Conservation (phyloP, 2,329 filamentous ascomycete genomes). For the Pseudogymnoascus sp. region DNA sequence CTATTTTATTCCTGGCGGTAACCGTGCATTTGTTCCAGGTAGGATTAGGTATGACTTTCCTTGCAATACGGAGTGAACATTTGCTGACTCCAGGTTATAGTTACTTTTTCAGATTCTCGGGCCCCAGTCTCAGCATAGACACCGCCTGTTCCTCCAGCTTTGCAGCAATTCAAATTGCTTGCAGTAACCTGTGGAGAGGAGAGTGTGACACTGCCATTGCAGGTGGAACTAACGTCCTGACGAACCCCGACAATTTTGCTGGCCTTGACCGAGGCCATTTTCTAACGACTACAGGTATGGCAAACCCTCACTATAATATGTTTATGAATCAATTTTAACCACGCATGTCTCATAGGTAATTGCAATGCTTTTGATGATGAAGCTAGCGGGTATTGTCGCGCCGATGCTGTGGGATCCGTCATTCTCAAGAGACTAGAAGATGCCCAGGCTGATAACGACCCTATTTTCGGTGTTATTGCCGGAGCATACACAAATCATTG, state of each 20-base stretch:
- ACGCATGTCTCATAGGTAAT: conserved; percentile 24
- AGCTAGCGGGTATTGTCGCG: conserved; percentile 44
- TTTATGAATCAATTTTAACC: neutral
- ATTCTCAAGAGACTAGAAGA: conserved; percentile 39
- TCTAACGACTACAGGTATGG: conserved; percentile 68
- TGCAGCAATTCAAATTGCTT: conserved; percentile 20
- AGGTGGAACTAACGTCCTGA: conserved; percentile 19
- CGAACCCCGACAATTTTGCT: conserved; percentile 17
- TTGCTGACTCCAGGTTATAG: neutral
- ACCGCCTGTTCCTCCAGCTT: conserved; percentile 30
- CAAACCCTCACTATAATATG: conserved; percentile 51
- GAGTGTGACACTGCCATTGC: conserved; percentile 17
- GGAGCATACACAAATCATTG: conserved; percentile 72
- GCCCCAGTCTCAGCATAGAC: conserved; percentile 29
- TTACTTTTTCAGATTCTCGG: conserved; percentile 32
- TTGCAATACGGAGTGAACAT: neutral
- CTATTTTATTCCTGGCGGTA: conserved; percentile 13
- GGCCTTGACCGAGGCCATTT: conserved; percentile 34
- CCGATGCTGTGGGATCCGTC: conserved; percentile 38
- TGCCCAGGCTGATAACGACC: conserved; percentile 40
- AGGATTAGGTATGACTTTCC: conserved; percentile 20
- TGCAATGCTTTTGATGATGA: conserved; percentile 40
- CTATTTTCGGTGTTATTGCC: conserved; percentile 46
- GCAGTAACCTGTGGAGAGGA: conserved; percentile 15
- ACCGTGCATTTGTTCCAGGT: conserved; percentile 19